These are phyloP conservation scores for Thelephora ganbajun DNA, from an alignment of 768 basidiomycete genomes.

Conservation along the genomic window DNA sequence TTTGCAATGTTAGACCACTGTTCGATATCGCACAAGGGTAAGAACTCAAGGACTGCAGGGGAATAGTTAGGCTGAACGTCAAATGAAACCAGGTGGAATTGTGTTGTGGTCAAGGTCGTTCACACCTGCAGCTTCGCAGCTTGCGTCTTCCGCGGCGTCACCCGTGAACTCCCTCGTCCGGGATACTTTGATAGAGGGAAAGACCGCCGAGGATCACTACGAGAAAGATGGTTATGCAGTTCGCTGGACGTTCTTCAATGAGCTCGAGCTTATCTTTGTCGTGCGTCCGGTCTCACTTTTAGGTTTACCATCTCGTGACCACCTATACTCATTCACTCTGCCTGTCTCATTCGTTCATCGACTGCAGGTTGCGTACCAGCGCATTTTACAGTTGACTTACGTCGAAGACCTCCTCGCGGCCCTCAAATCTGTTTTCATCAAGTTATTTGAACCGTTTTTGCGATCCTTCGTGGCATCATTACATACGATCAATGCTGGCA, in stretches of 20 bases:
- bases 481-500: slow-evolving; percentile 41
- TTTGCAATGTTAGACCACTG: slow-evolving; percentile 80
- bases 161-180: slow-evolving; percentile 21
- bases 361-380: slow-evolving; percentile 83
- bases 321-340: neutral
- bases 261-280: slow-evolving; percentile 92
- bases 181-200: slow-evolving; percentile 77
- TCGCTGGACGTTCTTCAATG: slow-evolving; percentile 91
- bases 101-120: slow-evolving; percentile 94
- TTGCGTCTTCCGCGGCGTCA: slow-evolving; percentile 13
- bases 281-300: slow-evolving; percentile 31
- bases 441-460: slow-evolving; percentile 76
- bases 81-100: slow-evolving; percentile 52
- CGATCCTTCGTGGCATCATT: slow-evolving; percentile 74
- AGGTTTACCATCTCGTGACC: neutral
- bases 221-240: slow-evolving; percentile 93
- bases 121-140: slow-evolving; percentile 42
- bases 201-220: slow-evolving; percentile 68
- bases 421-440: slow-evolving; percentile 74
- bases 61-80: slow-evolving; percentile 3
- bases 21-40: slow-evolving; percentile 90
- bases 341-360: slow-evolving; percentile 2
- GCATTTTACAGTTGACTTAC: slow-evolving; percentile 88
- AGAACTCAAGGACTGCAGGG: slow-evolving; percentile 1
- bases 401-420: slow-evolving; percentile 77